phyloP scores from a whole-genome alignment of 1,284 basidiomycete species.

The Heterobasidion irregulare region DNA sequence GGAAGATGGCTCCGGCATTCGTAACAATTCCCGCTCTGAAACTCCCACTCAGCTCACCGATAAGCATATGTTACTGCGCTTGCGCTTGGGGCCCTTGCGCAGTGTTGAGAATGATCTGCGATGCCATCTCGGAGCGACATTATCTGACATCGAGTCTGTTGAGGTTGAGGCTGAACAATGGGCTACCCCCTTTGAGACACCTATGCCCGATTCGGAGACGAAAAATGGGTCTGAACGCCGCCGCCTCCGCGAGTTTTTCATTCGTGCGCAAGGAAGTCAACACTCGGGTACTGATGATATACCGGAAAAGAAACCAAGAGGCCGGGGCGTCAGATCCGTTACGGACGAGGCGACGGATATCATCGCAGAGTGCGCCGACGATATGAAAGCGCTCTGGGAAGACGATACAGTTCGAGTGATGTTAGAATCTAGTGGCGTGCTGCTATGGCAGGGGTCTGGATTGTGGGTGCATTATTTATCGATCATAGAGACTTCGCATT shows the following conservation, averaged over 20 bases:
- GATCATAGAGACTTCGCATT: not conserved
- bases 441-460: constrained; percentile 49
- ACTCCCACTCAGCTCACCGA: constrained; percentile 33
- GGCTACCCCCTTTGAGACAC: not conserved
- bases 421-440: constrained; percentile 35
- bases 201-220: not conserved
- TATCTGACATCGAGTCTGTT: constrained; percentile 12
- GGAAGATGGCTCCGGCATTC: not conserved
- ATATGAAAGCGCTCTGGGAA: constrained; percentile 55
- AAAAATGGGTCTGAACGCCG: constrained; percentile 1
- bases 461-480: constrained; percentile 38
- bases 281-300: constrained; percentile 32
- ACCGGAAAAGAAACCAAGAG: constrained; percentile 3
- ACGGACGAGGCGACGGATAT: constrained; percentile 31
- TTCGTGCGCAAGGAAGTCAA: constrained; percentile 55
- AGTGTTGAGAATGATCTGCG: constrained; percentile 54
- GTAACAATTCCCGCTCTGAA: not conserved
- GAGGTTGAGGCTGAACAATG: not conserved
- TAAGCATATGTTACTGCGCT: constrained; percentile 48
- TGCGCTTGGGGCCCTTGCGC: constrained; percentile 48
- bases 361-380: constrained; percentile 45
- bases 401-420: constrained; percentile 44
- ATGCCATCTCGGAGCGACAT: constrained; percentile 44
- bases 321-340: constrained; percentile 21
- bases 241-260: constrained; percentile 37